These are phyloP conservation scores for Microstegium vimineum DNA, from an alignment of 176 grass and related monocot species.

Conservation along the genomic window DNA sequence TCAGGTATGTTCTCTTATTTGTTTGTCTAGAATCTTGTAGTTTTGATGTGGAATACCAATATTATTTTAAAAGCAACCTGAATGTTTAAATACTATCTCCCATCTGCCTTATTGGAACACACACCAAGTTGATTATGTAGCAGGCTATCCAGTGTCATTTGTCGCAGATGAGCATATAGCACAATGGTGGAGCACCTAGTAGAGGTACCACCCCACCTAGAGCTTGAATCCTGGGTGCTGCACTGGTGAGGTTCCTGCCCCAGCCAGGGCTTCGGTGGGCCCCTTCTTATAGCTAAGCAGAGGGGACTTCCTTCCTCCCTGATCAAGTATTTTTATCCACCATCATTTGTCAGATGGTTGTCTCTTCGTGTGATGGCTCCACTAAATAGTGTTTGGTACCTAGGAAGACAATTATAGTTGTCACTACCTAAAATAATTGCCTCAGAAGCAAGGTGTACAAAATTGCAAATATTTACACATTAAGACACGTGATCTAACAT, in stretches of 20 bases:
- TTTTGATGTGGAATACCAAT: background rate
- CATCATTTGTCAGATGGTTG: background rate
- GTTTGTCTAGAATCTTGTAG: background rate
- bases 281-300: background rate
- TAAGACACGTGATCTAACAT: background rate
- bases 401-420: background rate
- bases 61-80: background rate
- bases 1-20: background rate
- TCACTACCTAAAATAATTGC: conserved; percentile 2
- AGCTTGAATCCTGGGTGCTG: background rate
- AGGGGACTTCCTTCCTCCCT: background rate
- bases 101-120: background rate
- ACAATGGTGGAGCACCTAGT: background rate
- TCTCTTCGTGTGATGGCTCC: background rate
- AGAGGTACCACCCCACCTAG: background rate
- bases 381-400: background rate
- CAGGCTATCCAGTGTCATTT: background rate
- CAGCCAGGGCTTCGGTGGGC: background rate
- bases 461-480: background rate
- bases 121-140: background rate
- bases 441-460: background rate
- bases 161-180: background rate
- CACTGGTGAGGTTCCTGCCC: background rate
- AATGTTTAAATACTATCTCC: background rate
- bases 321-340: background rate